Evolutionary conservation across 192 early-diverging fungal species (phyloP).

Genomic region (Coemansia sp.): DNA sequence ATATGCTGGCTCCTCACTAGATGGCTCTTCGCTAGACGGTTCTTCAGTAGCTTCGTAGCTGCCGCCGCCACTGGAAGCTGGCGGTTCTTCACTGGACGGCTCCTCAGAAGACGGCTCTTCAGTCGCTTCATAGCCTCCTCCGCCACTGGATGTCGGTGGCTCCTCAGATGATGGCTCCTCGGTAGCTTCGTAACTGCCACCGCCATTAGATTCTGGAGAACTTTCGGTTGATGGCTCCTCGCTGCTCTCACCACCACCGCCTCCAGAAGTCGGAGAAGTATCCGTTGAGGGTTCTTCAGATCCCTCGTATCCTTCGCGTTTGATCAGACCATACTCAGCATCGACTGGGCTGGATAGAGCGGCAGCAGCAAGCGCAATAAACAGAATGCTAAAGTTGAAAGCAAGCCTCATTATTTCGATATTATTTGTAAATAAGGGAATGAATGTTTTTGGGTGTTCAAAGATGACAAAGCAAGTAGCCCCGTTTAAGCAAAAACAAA

Average conservation of each 20-base stretch:
- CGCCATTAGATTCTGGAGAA: constrained; percentile 11
- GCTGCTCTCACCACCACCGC: constrained; percentile 17
- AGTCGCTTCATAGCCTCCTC: constrained; percentile 11
- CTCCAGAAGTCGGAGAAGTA: constrained; percentile 11
- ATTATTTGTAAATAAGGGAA: background rate
- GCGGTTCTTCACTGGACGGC: constrained; percentile 10
- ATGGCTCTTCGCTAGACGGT: constrained; percentile 23
- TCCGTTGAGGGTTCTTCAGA: constrained; percentile 21
- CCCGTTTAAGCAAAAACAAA: too few relatives aligned
- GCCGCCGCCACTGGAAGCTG: background rate
- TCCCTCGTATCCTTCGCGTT: constrained; percentile 29
- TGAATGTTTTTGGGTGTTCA: background rate
- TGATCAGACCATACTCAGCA: constrained; percentile 22
- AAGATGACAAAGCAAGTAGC: background rate
- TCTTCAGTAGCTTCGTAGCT: constrained; percentile 14
- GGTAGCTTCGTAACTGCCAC: background rate
- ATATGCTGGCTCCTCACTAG: background rate
- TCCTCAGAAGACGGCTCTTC: constrained; percentile 26
- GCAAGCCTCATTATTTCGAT: constrained; percentile 30
- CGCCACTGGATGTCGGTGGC: constrained; percentile 6
- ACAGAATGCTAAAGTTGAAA: constrained; percentile 39
- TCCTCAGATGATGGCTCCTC: constrained; percentile 26
- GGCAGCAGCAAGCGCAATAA: constrained; percentile 41
- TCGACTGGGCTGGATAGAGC: constrained; percentile 31
- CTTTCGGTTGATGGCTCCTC: constrained; percentile 22